Evolutionary conservation across 495 filamentous ascomycete species (phyloP).

Genomic region (Arthonia radiata): DNA sequence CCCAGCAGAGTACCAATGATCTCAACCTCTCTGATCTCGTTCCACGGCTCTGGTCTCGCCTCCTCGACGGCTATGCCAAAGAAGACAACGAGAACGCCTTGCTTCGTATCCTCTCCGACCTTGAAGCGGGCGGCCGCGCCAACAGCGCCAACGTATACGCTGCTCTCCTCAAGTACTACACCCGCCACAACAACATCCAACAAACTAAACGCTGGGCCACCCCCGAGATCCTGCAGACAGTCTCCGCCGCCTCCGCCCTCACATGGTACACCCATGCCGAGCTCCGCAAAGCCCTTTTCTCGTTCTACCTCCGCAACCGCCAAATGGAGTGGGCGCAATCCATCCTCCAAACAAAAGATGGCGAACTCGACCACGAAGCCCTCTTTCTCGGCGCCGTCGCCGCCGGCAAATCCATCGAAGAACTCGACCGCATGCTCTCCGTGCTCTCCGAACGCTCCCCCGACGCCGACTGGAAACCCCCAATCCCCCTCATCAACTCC

Average conservation of each 20-base stretch:
- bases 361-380: conserved; percentile 37
- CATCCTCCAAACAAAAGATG: conserved; percentile 12
- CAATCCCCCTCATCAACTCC: conserved; percentile 42
- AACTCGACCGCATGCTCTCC: conserved; percentile 40
- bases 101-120: conserved; percentile 15
- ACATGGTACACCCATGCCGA: conserved; percentile 19
- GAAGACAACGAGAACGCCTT: conserved; percentile 34
- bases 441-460: conserved; percentile 26
- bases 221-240: too few relatives aligned
- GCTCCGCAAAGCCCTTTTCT: conserved; percentile 17
- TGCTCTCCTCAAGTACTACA: too few relatives aligned
- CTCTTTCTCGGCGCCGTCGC: conserved; percentile 54
- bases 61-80: conserved; percentile 40
- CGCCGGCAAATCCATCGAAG: conserved; percentile 41
- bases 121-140: too few relatives aligned
- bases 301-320: conserved; percentile 29
- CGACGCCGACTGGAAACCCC: conserved; percentile 12
- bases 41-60: conserved; percentile 34
- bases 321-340: conserved; percentile 36
- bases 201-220: too few relatives aligned
- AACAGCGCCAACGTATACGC: too few relatives aligned
- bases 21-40: too few relatives aligned
- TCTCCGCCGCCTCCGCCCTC: too few relatives aligned
- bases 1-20: too few relatives aligned
- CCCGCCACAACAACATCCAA: too few relatives aligned